Base-by-base conservation (phyloP, 148 eudicot genomes). In the Bassia scoparia region DNA sequence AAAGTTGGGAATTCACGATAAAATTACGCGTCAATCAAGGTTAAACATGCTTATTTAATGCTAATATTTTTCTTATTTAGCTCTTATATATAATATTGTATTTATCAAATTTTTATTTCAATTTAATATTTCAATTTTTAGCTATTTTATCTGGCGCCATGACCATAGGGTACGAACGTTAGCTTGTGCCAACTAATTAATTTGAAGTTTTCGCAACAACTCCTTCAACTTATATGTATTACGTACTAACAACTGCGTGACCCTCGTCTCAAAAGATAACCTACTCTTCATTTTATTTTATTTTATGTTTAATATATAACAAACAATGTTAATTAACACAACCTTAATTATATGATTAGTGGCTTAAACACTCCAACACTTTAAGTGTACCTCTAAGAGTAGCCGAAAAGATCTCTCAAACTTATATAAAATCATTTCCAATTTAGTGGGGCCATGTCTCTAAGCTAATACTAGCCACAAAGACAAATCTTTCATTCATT, bases 321-420 rank as follows among this genome's bases (percentile, higher is more conserved):
- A 4, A 14, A 8, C 46, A 41, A 8, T 5, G 11, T 4, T 41
- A 41, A 41, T 41, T 70, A 70, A 70, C 24, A 30, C 2, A 33
- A 34, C 34, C 34, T 48, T 49, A 49, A 10, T 20, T n/a, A 24
- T 10, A 20, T 31, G 21, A 15, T 31, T 31, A 61, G 56, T 62
- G 23, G 2, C 33, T 59, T 61, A 46, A 52, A 54, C 70, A 72
- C 81, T 41, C 53, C 29, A 64, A 41, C 70, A 41, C 59, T 38
- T 63, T 54, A 71, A 62, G 43, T 71, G 50, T 55, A 78, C 61
- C 81, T 72, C 53, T 72, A 72, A 73, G 72, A 48, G 73, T 29
- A 72, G 26, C 68, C 61, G 68, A 72, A 78, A 72, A 78, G 81
- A 78, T 78, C 76, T 67, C 70, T 71, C 46, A 5, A 9, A 35